Evolutionary conservation across 208 protist species (phyloP).

Genomic region (Spongospora subterranea): DNA sequence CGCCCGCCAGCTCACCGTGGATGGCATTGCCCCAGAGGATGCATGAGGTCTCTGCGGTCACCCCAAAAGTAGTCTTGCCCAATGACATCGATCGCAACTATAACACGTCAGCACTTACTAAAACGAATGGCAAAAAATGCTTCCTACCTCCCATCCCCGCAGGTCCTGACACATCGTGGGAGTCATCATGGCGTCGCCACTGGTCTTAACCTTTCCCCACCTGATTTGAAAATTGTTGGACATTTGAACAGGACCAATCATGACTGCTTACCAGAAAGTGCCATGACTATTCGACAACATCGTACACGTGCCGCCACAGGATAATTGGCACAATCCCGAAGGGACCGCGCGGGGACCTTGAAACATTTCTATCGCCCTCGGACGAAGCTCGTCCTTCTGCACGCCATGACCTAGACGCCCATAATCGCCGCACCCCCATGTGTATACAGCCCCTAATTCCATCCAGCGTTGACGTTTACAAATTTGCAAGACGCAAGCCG

Average conservation of each 20-base stretch:
- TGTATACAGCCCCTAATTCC: background rate
- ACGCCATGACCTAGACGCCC: constrained; percentile 33
- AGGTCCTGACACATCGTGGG: constrained; percentile 47
- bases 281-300: background rate
- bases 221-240: background rate
- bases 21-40: constrained; percentile 26
- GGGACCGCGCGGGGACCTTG: background rate
- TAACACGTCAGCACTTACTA: too few relatives aligned
- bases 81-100: constrained; percentile 43
- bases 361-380: background rate
- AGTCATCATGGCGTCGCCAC: constrained; percentile 44
- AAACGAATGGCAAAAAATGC: too few relatives aligned
- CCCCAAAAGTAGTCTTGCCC: constrained; percentile 25
- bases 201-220: constrained; percentile 44
- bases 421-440: constrained; percentile 47
- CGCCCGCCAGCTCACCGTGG: constrained; percentile 27
- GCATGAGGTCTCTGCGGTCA: background rate
- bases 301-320: constrained; percentile 16
- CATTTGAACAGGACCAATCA: background rate
- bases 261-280: constrained; percentile 1
- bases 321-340: background rate
- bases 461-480: background rate
- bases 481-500: background rate
- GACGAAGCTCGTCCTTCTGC: constrained; percentile 23
- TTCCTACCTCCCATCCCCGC: background rate